These are phyloP conservation scores for Teratosphaeriaceae sp. DNA, from an alignment of 2,329 filamentous ascomycete genomes.

Conservation along the genomic window DNA sequence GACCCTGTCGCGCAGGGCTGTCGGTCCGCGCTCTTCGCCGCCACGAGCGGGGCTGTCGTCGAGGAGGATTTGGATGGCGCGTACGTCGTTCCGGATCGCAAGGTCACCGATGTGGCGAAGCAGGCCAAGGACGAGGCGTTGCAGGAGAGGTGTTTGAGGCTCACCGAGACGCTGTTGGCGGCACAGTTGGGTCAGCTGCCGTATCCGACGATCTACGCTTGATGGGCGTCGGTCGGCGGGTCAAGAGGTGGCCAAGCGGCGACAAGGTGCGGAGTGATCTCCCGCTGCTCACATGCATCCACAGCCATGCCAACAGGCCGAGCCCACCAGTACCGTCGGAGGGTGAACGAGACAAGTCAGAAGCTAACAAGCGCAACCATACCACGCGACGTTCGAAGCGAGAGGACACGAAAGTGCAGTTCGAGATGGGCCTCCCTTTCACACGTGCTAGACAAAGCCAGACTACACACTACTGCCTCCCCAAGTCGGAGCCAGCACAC, in stretches of 20 bases:
- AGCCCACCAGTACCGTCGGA: no score
- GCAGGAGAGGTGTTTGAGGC: slow-evolving; percentile 39
- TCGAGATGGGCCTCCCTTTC: slow-evolving; percentile 2
- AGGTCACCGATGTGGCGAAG: slow-evolving; percentile 37
- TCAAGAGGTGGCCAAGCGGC: not conserved
- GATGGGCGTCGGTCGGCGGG: no score
- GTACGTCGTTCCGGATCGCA: slow-evolving; percentile 46
- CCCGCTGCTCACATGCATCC: no score
- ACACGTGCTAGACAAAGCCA: not conserved
- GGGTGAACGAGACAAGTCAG: no score
- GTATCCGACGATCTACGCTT: slow-evolving; percentile 11
- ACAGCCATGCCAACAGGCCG: no score
- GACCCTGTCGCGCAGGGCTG: slow-evolving; percentile 44
- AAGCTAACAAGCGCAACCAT: no score
- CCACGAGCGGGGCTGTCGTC: slow-evolving; percentile 38
- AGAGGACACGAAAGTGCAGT: not conserved
- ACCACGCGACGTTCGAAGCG: no score
- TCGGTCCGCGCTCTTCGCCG: slow-evolving; percentile 42
- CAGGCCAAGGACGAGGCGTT: slow-evolving; percentile 39
- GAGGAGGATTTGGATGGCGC: slow-evolving; percentile 40
- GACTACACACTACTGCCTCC: slow-evolving; percentile 1
- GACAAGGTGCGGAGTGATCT: no score
- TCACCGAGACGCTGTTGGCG: slow-evolving; percentile 40
- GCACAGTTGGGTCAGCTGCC: slow-evolving; percentile 31
- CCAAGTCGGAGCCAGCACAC: not conserved